These are phyloP conservation scores for Ganoderma resinaceum DNA, from an alignment of 1,284 basidiomycete species.

Conservation along the genomic window DNA sequence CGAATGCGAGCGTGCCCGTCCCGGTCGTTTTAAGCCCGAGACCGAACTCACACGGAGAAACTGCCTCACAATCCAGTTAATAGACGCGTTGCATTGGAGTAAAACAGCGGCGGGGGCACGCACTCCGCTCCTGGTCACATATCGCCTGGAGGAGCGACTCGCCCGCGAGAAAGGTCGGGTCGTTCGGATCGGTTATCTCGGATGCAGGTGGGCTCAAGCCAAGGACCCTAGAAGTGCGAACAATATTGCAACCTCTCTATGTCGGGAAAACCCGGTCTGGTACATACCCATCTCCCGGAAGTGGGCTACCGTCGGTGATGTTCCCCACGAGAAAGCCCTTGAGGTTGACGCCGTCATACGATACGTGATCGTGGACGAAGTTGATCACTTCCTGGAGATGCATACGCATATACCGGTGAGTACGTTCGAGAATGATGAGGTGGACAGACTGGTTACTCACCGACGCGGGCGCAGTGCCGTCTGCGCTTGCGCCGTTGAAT, in stretches of 20 bases:
- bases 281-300: conserved; percentile 10
- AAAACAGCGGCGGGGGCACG: not conserved
- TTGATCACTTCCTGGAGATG: conserved; percentile 1
- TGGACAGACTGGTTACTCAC: not conserved
- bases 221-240: not conserved
- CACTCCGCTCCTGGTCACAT: conserved; percentile 17
- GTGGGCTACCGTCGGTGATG: conserved; percentile 12
- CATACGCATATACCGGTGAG: not conserved
- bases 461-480: conserved; percentile 8
- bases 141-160: conserved; percentile 22
- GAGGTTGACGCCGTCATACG: conserved; percentile 2
- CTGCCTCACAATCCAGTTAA: conserved; percentile 1
- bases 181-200: conserved; percentile 16
- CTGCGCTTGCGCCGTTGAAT: conserved; percentile 15
- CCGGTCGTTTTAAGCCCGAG: conserved; percentile 14
- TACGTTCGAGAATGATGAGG: not conserved
- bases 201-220: conserved; percentile 23
- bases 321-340: conserved; percentile 14
- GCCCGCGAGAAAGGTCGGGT: conserved; percentile 16
- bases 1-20: conserved; percentile 13
- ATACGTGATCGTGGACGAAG: conserved; percentile 10
- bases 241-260: not conserved
- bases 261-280: not conserved
- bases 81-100: not conserved
- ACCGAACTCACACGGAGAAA: conserved; percentile 23